Evolutionary conservation across 371 early-diverging fungal genomes (phyloP), one percentile per base, ranked within the genome.

Genomic region (Cokeromyces recurvatus): DNA sequence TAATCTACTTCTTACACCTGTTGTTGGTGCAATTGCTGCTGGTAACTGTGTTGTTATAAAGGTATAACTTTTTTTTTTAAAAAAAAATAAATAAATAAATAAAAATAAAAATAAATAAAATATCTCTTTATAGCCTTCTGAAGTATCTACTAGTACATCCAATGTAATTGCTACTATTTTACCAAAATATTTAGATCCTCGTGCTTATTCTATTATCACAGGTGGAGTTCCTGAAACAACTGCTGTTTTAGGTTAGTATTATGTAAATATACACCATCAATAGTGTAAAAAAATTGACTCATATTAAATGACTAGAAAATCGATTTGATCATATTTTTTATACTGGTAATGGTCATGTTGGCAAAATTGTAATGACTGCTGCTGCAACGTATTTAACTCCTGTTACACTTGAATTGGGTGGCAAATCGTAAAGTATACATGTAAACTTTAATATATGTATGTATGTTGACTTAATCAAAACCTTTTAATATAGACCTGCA

Each of bases 301-400:
- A 14, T 25, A n/a, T n/a, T n/a, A n/a, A n/a, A n/a, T n/a, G n/a
- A n/a, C n/a, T 32, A 69, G 74, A 77, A 46, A 65, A 84, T 42
- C 72, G 66, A 49, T 91, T 85, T 44, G 95, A 95, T 64, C 88
- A 90, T 60, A 93, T 92, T 51, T 91, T 92, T 47, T 97, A 88
- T 66, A 97, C 97, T 4, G 97, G 97, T 44, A 85, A 80, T 57
- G 83, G 86, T 11, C 38, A 54, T 8, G 89, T 95, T 27, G 97
- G 89, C 19, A 81, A 69, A 46, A 76, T 92, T 32, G 78, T 93
- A 22, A 85, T 86, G 77, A 48, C 52, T 6, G 91, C 90, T 11
- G 94, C 92, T 12, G 85, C 87, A 15, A 82, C 89, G 55, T 73
- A 85, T 23, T 71, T 91, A 38, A 83, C 90, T 1, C 84, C 87